phyloP scores from a whole-genome alignment of 768 basidiomycete genomes.

The Amanita rimosa region DNA sequence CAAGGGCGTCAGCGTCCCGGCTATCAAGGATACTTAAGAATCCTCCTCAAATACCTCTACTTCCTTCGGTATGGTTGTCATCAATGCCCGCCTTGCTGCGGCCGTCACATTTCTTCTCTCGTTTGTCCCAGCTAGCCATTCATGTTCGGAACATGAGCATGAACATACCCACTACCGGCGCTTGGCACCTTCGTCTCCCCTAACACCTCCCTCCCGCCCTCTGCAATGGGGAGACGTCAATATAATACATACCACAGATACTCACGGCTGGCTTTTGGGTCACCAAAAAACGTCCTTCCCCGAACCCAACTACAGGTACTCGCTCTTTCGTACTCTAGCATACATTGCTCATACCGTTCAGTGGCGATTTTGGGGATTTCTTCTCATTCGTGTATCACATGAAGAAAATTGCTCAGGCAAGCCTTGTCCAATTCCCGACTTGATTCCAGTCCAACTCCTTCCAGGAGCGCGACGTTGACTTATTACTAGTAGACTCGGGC shows the following conservation, averaged over 20 bases:
- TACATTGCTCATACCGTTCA: constrained; percentile 6
- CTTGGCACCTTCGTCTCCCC: constrained; percentile 25
- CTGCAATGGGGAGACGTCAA: constrained; percentile 88
- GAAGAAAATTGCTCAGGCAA: constrained; percentile 59
- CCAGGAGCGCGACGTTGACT: constrained; percentile 64
- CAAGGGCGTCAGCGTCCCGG: no score
- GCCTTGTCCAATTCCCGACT: not conserved
- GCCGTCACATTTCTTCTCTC: not conserved
- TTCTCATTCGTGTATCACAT: constrained; percentile 79
- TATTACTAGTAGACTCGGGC: constrained; percentile 76
- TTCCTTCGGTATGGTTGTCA: not conserved
- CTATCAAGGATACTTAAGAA: no score
- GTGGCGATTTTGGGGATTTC: constrained; percentile 60
- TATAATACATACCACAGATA: constrained; percentile 80
- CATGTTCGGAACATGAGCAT: constrained; percentile 15
- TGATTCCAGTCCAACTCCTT: not conserved
- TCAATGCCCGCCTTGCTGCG: not conserved
- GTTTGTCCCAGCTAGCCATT: constrained; percentile 6
- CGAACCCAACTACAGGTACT: constrained; percentile 64
- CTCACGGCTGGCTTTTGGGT: constrained; percentile 61
- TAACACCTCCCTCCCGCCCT: constrained; percentile 49
- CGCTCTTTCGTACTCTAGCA: not conserved
- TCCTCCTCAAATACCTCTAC: no score
- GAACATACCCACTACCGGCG: constrained; percentile 22
- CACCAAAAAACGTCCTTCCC: constrained; percentile 68